Base-by-base conservation (phyloP, 2,329 filamentous ascomycete genomes). In the Botrytis sinoallii region DNA sequence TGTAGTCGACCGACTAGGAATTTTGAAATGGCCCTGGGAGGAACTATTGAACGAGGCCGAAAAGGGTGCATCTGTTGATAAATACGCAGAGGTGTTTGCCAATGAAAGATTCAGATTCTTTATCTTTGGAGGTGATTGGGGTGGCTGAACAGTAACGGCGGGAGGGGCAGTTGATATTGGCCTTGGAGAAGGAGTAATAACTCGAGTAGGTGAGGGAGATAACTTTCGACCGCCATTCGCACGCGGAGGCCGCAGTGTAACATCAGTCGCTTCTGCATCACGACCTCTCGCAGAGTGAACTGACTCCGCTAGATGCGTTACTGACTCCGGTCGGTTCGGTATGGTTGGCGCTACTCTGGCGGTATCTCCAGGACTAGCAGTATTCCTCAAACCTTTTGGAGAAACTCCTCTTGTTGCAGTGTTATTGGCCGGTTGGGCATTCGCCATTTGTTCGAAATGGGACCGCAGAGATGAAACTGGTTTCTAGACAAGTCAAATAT, bases 391-490 rank as follows among this genome's bases (percentile, higher is more conserved):
- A 5, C 76, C 79, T 71, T 79, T 79, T 42, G 78, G 80, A 1
- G 78, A 79, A 12, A 78, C 73, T n/a, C 76, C 70, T 75, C 77
- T 76, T 16, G 77, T 74, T 48, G 74, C 73, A 76, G 73, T 46
- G 76, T 77, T 73, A 79, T 79, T 78, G 79, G 82, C 76, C 74
- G 84, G 82, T 73, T 84, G 84, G 71, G 82, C 76, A 80, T 86
- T 88, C 77, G 87, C 85, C 85, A 95, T 90, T 80, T 91, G 93
- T 85, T 96, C 93, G 82, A 95, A 96, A 79, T 92, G 91, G 76
- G 92, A 93, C 75, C 91, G 88, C 75, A 96, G 85, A 70, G 93
- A 95, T 70, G 93, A 96, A 69, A 96, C 93, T 40, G 93, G 92
- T 84, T 91, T 93, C 92, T 94, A 52, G 5, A 42, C n/a, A 40